These are phyloP conservation scores for Paramecium sexaurelia DNA, from an alignment of 73 alveolate genomes.

Conservation along the genomic window DNA sequence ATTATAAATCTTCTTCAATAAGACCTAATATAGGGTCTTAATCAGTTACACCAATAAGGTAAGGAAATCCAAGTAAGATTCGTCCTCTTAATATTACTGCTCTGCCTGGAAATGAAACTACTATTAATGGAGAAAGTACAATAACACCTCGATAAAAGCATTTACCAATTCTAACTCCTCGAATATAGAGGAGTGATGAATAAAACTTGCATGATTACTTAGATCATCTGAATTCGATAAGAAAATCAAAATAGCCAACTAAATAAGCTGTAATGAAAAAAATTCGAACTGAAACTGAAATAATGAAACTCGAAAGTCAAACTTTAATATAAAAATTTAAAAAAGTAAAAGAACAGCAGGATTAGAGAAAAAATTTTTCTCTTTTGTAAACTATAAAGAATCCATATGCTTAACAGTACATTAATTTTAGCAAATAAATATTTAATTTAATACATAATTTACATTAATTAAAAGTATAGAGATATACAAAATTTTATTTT, in stretches of 20 bases:
- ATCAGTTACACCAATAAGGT: background rate
- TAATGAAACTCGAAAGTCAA: conserved; percentile 4
- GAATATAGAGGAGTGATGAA: conserved; percentile 20
- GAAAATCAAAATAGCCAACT: background rate
- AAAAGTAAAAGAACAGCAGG: background rate
- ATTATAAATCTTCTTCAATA: background rate
- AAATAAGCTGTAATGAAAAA: conserved; percentile 9
- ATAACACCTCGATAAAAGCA: conserved; percentile 7
- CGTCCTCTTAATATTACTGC: conserved; percentile 39
- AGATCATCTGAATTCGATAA: conserved; percentile 1
- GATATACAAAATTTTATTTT: background rate
- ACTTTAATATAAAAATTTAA: background rate
- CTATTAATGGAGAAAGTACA: conserved; percentile 2
- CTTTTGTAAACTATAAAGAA: conserved; percentile 15
- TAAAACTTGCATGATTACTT: conserved; percentile 7
- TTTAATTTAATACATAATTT: conserved; percentile 28
- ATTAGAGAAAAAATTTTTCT: background rate
- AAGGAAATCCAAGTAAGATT: background rate
- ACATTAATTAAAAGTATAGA: conserved; percentile 34
- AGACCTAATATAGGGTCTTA: background rate
- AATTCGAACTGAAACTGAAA: conserved; percentile 18
- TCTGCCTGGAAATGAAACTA: conserved; percentile 2
- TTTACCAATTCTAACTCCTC: background rate
- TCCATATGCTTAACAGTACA: conserved; percentile 8
- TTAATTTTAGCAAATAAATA: conserved; percentile 35